These are phyloP conservation scores for Cercospora zeina DNA, from an alignment of 2,329 filamentous ascomycete genomes.

Conservation along the genomic window DNA sequence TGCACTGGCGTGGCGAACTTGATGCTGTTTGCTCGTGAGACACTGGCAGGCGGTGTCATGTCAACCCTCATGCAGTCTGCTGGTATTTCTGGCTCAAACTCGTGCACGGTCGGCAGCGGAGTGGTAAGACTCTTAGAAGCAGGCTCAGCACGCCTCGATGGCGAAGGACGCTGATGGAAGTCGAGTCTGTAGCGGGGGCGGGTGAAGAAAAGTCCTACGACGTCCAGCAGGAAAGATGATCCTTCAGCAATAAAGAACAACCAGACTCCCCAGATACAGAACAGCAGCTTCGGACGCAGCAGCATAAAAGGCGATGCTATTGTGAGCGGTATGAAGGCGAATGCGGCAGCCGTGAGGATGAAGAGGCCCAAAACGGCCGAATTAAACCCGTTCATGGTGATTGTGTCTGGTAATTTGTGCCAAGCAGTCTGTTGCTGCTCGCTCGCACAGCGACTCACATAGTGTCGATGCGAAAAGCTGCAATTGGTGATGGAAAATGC, in stretches of 20 bases:
- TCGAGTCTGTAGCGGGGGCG: neutral
- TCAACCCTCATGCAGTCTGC: neutral
- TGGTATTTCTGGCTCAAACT: conserved; percentile 1
- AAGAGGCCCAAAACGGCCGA: conserved; percentile 1
- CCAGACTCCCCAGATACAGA: conserved; percentile 6
- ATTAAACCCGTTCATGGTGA: conserved; percentile 5
- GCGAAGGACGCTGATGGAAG: neutral
- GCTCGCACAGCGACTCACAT: neutral
- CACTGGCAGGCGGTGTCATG: neutral
- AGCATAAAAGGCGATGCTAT: conserved; percentile 4
- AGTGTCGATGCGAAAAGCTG: neutral
- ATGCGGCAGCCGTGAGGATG: neutral
- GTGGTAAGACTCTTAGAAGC: neutral
- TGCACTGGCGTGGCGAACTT: neutral
- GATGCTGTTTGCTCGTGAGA: conserved; percentile 12
- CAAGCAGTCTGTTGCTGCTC: conserved; percentile 9
- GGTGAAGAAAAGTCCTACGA: neutral
- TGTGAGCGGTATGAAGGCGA: neutral
- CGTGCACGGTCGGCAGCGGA: neutral
- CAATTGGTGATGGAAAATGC: neutral
- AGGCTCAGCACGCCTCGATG: neutral
- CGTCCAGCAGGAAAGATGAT: neutral
- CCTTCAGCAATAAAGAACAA: neutral
- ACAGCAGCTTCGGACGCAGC: neutral
- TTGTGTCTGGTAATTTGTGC: neutral